Percentiles rank a stretch among this genome's conserved stretches.
Evolutionary conservation across 2,329 filamentous ascomycete genomes (phyloP).

Genomic region (Dactylellina leptospora): DNA sequence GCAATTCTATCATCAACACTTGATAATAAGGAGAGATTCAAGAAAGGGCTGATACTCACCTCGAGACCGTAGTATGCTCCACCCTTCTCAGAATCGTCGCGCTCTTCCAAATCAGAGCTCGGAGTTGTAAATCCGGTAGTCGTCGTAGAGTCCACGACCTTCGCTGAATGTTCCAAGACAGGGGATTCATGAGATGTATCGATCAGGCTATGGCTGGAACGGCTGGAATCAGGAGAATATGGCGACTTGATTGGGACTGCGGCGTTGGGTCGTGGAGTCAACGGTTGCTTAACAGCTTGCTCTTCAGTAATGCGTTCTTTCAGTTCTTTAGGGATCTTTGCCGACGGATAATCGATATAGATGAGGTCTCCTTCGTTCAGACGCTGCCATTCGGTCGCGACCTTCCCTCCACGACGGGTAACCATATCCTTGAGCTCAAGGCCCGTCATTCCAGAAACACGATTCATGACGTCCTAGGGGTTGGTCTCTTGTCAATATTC

Average conservation of each 20-base stretch:
- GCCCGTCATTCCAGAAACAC: constrained; percentile 10
- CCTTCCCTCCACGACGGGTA: constrained; percentile 12
- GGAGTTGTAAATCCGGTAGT: no score
- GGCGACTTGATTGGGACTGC: constrained; percentile 17
- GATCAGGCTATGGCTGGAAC: background rate
- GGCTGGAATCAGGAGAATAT: background rate
- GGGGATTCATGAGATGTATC: background rate
- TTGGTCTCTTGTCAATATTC: background rate
- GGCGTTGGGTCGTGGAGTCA: constrained; percentile 1
- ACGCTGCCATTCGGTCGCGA: background rate
- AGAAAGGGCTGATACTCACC: no score
- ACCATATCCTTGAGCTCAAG: constrained; percentile 18
- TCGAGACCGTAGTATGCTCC: no score
- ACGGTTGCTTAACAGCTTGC: background rate
- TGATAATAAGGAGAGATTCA: no score
- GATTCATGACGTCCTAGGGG: constrained; percentile 35
- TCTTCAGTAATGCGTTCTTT: background rate
- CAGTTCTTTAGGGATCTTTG: constrained; percentile 1
- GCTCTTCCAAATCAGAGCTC: no score
- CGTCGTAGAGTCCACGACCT: no score
- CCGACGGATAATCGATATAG: constrained; percentile 32
- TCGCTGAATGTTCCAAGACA: no score
- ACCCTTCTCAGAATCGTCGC: no score
- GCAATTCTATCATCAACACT: no score
- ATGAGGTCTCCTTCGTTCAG: constrained; percentile 31